Percentiles rank a stretch among this genome's conserved stretches.
phyloP scores from a whole-genome alignment of 495 filamentous ascomycete species.

The Podospora fimiseda region DNA sequence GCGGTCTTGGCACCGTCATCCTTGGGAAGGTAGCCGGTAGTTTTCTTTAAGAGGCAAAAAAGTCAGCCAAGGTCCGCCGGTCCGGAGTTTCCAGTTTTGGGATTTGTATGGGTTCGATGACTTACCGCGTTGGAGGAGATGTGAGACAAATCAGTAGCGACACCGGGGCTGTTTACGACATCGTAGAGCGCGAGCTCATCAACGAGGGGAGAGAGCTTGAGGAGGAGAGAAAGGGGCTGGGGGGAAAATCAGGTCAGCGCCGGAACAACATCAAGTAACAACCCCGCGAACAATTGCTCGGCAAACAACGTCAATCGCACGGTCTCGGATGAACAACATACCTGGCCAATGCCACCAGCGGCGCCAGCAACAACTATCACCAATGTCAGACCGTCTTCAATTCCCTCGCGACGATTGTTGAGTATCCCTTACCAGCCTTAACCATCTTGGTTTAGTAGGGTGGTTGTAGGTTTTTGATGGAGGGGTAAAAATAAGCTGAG shows the following conservation, averaged over 20 bases:
- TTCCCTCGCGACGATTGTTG: conserved; percentile 4
- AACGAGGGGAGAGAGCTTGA: conserved; percentile 79
- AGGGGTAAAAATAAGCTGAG: conserved; percentile 19
- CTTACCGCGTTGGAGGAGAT: conserved; percentile 90
- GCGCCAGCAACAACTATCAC: conserved; percentile 83
- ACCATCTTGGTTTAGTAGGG: conserved; percentile 58
- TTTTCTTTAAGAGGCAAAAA: conserved; percentile 55
- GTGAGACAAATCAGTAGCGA: conserved; percentile 91
- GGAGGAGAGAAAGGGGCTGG: conserved; percentile 89
- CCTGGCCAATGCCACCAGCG: conserved; percentile 97
- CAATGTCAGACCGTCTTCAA: conserved; percentile 25
- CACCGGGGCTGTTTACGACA: conserved; percentile 97
- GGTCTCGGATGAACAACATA: conserved; percentile 27
- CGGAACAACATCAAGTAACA: conserved; percentile 1
- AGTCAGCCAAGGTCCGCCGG: conserved; percentile 20
- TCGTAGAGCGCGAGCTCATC: conserved; percentile 94
- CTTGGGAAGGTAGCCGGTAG: conserved; percentile 80
- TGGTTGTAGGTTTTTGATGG: conserved; percentile 3
- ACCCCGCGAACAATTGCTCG: neutral
- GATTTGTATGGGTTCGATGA: conserved; percentile 14
- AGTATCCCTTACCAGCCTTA: conserved; percentile 64
- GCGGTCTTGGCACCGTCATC: conserved; percentile 85
- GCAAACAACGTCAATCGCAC: neutral
- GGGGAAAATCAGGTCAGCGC: neutral
- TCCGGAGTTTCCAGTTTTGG: neutral